Evolutionary conservation across 2,329 filamentous ascomycete species (phyloP), one percentile per base, ranked within the genome.

Genomic region (Ustulina deusta): DNA sequence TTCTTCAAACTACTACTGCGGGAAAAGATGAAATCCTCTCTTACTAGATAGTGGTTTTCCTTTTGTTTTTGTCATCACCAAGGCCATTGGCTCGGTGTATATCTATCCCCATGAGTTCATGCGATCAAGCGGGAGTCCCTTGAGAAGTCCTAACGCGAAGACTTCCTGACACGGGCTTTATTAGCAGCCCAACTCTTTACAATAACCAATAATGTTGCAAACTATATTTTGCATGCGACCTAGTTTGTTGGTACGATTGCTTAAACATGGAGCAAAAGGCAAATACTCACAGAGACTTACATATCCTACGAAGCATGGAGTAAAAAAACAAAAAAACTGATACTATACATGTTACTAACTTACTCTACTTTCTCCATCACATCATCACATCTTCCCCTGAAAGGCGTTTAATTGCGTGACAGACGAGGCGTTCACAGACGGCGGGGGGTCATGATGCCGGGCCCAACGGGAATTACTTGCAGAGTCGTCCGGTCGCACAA

Each of bases 301-400:
- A 44, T 44, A 44, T 44, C 40, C 40, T 44, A 44, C 17, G 6
- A 44, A 44, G 13, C 15, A 44, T 17, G 13, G 13, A 2, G 17
- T 9, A 40, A 40, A 7, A 44, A 44, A 44, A 20, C 40, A 17
- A 40, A 40, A 40, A 15, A 44, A 7, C 40, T 20, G 15, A 44
- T 1, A 20, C 15, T 44, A 44, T 17, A 20, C 36, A 40, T n/a
- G 29, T n/a, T 51, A 9, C 17, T 9, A 22, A 36, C 51, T 54
- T 22, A 54, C 29, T 13, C 6, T 51, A 51, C 15, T n/a, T 6
- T n/a, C n/a, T 10, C 11, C 4, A 9, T 25, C 5, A 6, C 27
- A 3, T 27, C 48, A 51, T 54, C 32, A 54, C 51, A 54, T 54
- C 32, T 54, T 38, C 51, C 51, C n/a, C 51, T 20, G 32, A 38